Conservation (phyloP, 2,329 filamentous ascomycete species). For the Dothideomycetes sp. region DNA sequence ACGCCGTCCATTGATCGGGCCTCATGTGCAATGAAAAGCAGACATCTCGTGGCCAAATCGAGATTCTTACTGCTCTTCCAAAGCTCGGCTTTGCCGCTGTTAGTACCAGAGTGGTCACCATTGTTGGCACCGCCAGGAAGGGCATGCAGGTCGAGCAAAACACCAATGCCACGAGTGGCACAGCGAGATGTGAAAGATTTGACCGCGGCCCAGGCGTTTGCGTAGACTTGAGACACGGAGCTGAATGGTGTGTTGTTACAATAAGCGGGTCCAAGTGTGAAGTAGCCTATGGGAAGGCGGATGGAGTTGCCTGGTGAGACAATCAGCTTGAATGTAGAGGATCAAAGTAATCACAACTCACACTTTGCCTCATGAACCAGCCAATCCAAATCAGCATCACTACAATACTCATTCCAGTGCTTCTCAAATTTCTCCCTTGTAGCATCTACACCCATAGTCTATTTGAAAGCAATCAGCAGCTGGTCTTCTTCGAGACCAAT, state of each 20-base stretch:
- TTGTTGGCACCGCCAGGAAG: constrained; percentile 47
- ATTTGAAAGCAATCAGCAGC: no score
- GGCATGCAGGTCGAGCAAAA: constrained; percentile 48
- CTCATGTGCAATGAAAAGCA: constrained; percentile 41
- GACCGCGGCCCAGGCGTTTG: constrained; percentile 42
- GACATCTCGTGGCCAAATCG: constrained; percentile 34
- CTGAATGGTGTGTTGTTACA: constrained; percentile 43
- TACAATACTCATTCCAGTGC: constrained; percentile 42
- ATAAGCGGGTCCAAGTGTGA: constrained; percentile 41
- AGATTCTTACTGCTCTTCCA: constrained; percentile 36
- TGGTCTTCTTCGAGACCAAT: no score
- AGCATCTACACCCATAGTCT: constrained; percentile 33
- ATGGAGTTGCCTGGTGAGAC: constrained; percentile 35
- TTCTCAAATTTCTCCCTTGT: constrained; percentile 41
- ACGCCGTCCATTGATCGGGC: constrained; percentile 33
- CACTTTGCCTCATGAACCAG: constrained; percentile 41
- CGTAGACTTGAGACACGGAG: constrained; percentile 37
- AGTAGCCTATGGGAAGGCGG: constrained; percentile 51
- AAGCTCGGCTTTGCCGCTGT: constrained; percentile 38
- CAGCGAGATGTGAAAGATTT: constrained; percentile 36
- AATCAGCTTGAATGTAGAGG: neutral
- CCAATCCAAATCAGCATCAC: constrained; percentile 42
- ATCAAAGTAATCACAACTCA: constrained; percentile 9
- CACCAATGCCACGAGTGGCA: constrained; percentile 38
- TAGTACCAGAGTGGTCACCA: constrained; percentile 46